Conservation (phyloP, 2,329 filamentous ascomycete species). For the Basipetospora chlamydospora region DNA sequence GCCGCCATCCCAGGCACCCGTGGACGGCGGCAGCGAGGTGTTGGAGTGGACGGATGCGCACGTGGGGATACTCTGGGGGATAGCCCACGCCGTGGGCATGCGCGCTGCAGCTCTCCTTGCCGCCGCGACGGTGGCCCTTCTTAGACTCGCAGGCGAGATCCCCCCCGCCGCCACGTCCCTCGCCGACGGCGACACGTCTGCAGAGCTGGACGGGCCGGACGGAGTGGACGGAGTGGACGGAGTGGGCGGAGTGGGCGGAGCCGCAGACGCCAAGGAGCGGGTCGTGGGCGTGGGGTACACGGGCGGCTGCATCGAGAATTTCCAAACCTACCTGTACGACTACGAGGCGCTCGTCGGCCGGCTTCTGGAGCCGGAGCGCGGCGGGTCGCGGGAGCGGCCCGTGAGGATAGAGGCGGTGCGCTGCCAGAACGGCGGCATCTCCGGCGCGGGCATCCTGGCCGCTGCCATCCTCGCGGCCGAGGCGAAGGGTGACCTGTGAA, state of each 20-base stretch:
- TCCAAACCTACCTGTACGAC: constrained; percentile 56
- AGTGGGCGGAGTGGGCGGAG: no score
- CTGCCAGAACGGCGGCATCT: constrained; percentile 48
- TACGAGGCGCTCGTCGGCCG: constrained; percentile 55
- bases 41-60: constrained; percentile 53
- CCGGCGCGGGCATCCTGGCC: constrained; percentile 45
- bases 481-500: not conserved
- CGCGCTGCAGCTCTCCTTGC: constrained; percentile 63
- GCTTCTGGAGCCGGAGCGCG: constrained; percentile 22
- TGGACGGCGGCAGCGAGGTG: constrained; percentile 30
- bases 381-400: constrained; percentile 14
- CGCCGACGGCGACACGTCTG: constrained; percentile 3
- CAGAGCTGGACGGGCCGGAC: no score
- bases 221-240: no score
- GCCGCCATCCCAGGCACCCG: no score
- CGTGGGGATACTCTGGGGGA: constrained; percentile 45
- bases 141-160: constrained; percentile 56
- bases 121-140: constrained; percentile 54
- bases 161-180: constrained; percentile 15
- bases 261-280: constrained; percentile 12
- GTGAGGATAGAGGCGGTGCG: constrained; percentile 34
- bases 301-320: constrained; percentile 66
- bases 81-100: constrained; percentile 55
- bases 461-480: constrained; percentile 19
- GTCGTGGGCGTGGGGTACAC: constrained; percentile 68